A percentile compares a stretch with the other conserved stretches of the same genome.
phyloP scores from a whole-genome alignment of 768 basidiomycete genomes.

The Omphalotus guepiniiformis region DNA sequence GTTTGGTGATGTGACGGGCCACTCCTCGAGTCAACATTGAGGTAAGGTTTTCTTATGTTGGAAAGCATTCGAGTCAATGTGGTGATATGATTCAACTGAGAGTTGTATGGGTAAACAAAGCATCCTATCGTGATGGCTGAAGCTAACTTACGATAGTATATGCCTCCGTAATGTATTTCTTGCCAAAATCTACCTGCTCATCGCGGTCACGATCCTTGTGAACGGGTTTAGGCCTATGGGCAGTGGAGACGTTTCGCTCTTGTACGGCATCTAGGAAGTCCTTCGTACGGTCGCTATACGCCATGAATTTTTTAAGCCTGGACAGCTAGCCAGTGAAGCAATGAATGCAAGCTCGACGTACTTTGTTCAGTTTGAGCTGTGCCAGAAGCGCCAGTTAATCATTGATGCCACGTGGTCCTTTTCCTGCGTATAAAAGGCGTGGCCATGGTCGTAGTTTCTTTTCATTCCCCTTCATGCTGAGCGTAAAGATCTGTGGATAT shows the following conservation, averaged over 20 bases:
- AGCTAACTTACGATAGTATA: conserved; percentile 54
- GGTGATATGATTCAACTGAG: conserved; percentile 68
- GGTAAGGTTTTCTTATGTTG: conserved; percentile 80
- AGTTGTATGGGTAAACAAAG: background rate
- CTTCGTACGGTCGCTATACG: conserved; percentile 53
- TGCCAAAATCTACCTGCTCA: conserved; percentile 40
- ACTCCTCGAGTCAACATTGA: conserved; percentile 65
- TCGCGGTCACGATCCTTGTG: conserved; percentile 33
- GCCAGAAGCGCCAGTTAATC: no score
- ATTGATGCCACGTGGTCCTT: no score
- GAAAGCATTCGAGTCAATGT: conserved; percentile 69
- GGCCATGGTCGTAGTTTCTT: conserved; percentile 7
- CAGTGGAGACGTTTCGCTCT: conserved; percentile 36
- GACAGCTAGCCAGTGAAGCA: background rate
- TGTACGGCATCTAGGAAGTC: conserved; percentile 57
- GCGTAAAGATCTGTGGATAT: conserved; percentile 13
- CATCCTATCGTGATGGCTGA: background rate
- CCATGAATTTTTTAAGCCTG: conserved; percentile 29
- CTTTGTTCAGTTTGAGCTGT: no score
- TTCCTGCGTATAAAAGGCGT: conserved; percentile 13
- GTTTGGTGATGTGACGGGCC: conserved; percentile 50
- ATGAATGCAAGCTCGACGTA: conserved; percentile 20
- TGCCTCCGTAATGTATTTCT: conserved; percentile 71
- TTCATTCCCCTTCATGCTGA: conserved; percentile 22
- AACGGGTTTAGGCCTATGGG: conserved; percentile 50